phyloP scores from a whole-genome alignment of 768 basidiomycete genomes.

The Porpolomopsis calyptriformis region DNA sequence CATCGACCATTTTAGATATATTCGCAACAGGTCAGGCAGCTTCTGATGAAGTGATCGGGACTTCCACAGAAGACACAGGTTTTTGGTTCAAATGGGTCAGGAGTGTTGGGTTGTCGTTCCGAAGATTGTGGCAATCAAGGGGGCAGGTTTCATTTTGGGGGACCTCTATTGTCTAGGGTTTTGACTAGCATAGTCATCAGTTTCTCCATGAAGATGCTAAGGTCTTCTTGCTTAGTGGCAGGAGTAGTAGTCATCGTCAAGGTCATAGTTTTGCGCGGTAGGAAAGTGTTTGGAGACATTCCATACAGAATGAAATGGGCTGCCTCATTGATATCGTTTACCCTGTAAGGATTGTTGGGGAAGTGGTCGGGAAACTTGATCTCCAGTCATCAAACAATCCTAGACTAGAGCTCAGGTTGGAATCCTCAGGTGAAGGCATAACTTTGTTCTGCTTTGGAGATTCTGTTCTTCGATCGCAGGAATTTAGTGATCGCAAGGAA shows the following conservation, averaged over 20 bases:
- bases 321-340: not conserved
- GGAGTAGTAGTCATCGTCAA: not conserved
- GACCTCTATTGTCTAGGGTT: not conserved
- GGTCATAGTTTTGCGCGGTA: not conserved
- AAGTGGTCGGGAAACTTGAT: slow-evolving; percentile 15
- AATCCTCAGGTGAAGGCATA: slow-evolving; percentile 13
- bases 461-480: slow-evolving; percentile 10
- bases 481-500: slow-evolving; percentile 14
- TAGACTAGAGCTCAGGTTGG: not conserved
- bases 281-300: slow-evolving; percentile 20
- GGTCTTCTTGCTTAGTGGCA: not conserved
- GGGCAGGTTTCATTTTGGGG: not conserved
- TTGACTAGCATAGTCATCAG: not conserved
- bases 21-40: not conserved
- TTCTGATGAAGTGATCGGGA: not conserved
- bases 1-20: too few species aligned
- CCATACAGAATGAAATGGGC: not conserved
- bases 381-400: slow-evolving; percentile 8
- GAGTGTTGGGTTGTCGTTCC: not conserved
- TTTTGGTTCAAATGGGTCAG: not conserved
- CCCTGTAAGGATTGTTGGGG: slow-evolving; percentile 10
- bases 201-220: not conserved
- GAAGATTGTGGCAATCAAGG: not conserved
- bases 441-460: slow-evolving; percentile 13
- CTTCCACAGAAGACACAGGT: not conserved